phyloP scores from a whole-genome alignment of 1,284 basidiomycete species.

The Microbotryum silenes-acaulis region DNA sequence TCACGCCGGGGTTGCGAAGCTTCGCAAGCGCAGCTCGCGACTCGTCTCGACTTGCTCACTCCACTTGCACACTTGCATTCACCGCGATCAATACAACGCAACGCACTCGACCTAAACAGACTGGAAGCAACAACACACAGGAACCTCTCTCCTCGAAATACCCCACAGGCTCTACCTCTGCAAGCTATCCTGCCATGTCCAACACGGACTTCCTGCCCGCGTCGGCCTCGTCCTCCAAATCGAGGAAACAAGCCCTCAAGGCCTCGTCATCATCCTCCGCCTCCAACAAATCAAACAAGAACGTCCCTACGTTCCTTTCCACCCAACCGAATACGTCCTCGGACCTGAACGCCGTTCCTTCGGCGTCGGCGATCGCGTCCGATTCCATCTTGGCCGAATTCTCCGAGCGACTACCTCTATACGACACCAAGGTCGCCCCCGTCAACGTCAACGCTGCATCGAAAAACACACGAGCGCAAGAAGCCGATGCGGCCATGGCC shows the following conservation, averaged over 20 bases:
- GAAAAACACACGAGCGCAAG: constrained; percentile 3
- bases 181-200: constrained; percentile 7
- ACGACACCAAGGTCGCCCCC: constrained; percentile 12
- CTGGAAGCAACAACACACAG: background rate
- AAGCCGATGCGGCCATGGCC: constrained; percentile 20
- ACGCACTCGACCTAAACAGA: background rate
- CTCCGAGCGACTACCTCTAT: constrained; percentile 2
- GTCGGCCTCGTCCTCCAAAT: constrained; percentile 21
- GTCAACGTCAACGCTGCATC: constrained; percentile 15
- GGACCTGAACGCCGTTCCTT: background rate
- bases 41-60: too few species aligned
- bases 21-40: too few species aligned
- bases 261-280: background rate
- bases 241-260: constrained; percentile 23
- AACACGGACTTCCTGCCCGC: constrained; percentile 27
- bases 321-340: constrained; percentile 22
- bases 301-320: constrained; percentile 16
- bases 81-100: too few species aligned
- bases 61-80: too few species aligned
- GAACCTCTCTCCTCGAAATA: background rate
- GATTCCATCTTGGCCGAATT: background rate
- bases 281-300: constrained; percentile 9
- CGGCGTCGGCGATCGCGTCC: background rate
- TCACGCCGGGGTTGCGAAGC: too few species aligned
- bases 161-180: background rate